Conservation (phyloP, 768 basidiomycete genomes). For the Butyriboletus loyo region DNA sequence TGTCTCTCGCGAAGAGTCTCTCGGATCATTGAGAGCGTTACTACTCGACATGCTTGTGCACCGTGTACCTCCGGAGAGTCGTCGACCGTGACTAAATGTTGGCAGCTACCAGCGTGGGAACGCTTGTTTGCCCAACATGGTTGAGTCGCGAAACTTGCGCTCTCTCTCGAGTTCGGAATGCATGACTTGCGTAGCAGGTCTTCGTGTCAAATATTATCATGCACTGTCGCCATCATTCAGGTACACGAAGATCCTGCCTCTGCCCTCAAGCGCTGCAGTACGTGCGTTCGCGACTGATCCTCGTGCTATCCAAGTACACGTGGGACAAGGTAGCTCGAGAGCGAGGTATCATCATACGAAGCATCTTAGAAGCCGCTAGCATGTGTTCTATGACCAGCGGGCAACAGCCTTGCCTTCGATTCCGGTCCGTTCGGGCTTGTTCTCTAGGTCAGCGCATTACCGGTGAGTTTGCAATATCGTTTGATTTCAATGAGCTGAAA, state of each 20-base stretch:
- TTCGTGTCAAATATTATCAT: neutral
- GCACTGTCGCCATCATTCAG: neutral
- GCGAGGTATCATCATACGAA: neutral
- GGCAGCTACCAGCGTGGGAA: constrained; percentile 5
- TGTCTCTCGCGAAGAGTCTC: constrained; percentile 61
- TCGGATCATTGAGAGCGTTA: constrained; percentile 49
- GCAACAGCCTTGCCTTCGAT: neutral
- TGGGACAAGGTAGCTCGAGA: neutral
- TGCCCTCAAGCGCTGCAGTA: neutral
- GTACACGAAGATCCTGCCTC: neutral
- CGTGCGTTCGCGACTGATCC: neutral
- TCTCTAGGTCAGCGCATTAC: neutral
- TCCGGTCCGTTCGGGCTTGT: neutral
- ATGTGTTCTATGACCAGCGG: neutral
- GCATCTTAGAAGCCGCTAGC: neutral
- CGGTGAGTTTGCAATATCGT: neutral
- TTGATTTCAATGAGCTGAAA: neutral
- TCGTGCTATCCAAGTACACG: neutral
- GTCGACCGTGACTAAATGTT: neutral
- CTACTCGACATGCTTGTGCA: constrained; percentile 30
- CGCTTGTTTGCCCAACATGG: too few relatives aligned
- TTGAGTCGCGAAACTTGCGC: too few relatives aligned
- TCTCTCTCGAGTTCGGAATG: neutral
- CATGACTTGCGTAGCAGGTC: neutral
- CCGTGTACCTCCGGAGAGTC: neutral